These are phyloP conservation scores for Hericium coralloides DNA, from an alignment of 768 basidiomycete genomes.

Conservation along the genomic window DNA sequence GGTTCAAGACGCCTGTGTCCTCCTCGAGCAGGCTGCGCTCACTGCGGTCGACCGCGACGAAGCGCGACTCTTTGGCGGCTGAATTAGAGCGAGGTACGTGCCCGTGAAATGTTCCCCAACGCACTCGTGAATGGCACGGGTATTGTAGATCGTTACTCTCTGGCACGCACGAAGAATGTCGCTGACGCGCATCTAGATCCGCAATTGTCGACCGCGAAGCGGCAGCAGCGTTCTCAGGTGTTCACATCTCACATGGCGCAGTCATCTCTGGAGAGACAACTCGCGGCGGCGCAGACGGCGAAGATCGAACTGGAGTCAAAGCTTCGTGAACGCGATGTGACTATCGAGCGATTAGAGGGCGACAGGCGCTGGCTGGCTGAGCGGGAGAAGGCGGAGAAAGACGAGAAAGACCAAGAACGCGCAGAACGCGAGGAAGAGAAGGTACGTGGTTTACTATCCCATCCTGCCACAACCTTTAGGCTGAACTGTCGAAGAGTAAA, in stretches of 20 bases:
- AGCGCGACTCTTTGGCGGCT: conserved; percentile 59
- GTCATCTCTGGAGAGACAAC: conserved; percentile 59
- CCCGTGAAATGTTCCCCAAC: not conserved
- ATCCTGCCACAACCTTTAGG: not conserved
- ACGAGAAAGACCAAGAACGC: conserved; percentile 55
- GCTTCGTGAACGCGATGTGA: conserved; percentile 53
- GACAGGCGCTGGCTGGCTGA: conserved; percentile 66
- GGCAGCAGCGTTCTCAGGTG: conserved; percentile 55
- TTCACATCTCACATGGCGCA: conserved; percentile 55
- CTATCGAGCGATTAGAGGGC: conserved; percentile 57
- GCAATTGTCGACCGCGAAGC: conserved; percentile 55
- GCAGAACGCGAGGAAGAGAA: conserved; percentile 45
- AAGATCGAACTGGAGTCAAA: conserved; percentile 61
- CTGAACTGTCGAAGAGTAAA: conserved; percentile 29
- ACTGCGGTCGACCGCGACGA: conserved; percentile 29
- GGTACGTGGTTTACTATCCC: conserved; percentile 30
- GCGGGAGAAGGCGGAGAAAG: conserved; percentile 56
- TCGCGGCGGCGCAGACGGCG: conserved; percentile 50
- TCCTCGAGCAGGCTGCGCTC: not conserved
- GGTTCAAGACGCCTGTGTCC: conserved; percentile 2
- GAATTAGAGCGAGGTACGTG: conserved; percentile 54
- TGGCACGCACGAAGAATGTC: conserved; percentile 1
- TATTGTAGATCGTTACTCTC: not conserved
- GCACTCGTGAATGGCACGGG: not conserved
- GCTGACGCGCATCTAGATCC: conserved; percentile 36